phyloP scores from a whole-genome alignment of 192 early-diverging fungal genomes.

The Spizellomyces punctatus region DNA sequence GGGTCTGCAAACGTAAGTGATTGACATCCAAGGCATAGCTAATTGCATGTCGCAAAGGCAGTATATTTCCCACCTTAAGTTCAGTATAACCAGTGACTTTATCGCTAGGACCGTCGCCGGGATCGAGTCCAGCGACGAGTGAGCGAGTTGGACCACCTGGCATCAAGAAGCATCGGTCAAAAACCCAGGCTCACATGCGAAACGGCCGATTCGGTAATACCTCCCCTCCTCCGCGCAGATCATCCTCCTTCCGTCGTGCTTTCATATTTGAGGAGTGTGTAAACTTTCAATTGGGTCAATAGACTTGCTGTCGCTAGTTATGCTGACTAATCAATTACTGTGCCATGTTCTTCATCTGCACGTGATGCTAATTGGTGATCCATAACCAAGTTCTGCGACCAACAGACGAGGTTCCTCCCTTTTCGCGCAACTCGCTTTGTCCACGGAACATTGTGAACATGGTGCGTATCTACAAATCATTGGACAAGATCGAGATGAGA shows the following conservation, averaged over 20 bases:
- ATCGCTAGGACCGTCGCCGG: constrained; percentile 5
- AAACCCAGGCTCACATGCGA: background rate
- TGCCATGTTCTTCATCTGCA: too few relatives aligned
- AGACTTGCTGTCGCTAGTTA: too few relatives aligned
- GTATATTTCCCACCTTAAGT: constrained; percentile 16
- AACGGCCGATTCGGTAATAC: background rate
- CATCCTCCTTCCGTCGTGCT: background rate
- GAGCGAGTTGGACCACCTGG: background rate
- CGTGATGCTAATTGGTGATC: too few relatives aligned
- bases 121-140: background rate
- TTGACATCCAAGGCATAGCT: background rate
- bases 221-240: background rate
- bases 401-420: too few relatives aligned
- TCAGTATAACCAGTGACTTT: constrained; percentile 10
- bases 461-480: background rate
- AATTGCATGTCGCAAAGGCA: background rate
- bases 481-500: background rate
- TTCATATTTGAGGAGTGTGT: background rate
- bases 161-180: background rate
- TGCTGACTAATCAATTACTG: too few relatives aligned
- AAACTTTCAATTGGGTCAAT: too few relatives aligned
- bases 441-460: background rate
- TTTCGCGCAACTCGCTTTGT: too few relatives aligned
- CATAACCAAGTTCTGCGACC: too few relatives aligned
- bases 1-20: too few relatives aligned